A percentile compares a stretch with the other conserved stretches of the same genome.
These are phyloP conservation scores for Xylariaceae sp. DNA, from an alignment of 2,329 filamentous ascomycete genomes.

Conservation along the genomic window DNA sequence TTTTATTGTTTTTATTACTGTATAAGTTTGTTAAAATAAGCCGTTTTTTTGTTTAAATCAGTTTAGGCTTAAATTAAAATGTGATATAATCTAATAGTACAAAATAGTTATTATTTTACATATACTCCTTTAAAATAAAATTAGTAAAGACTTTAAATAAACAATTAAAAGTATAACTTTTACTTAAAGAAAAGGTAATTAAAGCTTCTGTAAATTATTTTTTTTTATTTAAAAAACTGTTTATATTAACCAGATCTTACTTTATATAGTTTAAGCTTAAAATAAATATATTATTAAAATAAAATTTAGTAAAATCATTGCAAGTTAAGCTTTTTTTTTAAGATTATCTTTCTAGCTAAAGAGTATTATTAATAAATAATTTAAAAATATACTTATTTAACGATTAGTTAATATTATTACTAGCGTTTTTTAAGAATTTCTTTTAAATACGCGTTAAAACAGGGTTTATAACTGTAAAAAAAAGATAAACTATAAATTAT, in stretches of 20 bases:
- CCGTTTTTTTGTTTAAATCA: neutral
- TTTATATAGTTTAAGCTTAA: neutral
- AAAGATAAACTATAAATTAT: neutral
- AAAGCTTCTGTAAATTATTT: neutral
- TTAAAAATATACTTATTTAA: neutral
- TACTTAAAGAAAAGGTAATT: neutral
- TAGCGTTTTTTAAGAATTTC: neutral
- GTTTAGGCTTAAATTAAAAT: neutral
- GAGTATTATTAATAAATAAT: no score
- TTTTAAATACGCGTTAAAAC: neutral
- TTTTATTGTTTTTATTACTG: neutral
- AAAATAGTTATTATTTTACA: neutral
- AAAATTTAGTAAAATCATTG: neutral
- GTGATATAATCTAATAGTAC: neutral
- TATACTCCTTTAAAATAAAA: no score
- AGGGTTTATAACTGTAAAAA: no score
- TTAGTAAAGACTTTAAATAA: neutral
- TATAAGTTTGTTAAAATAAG: neutral
- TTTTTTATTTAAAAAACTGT: neutral
- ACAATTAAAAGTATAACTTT: slow-evolving; percentile 1
- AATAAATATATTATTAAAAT: neutral
- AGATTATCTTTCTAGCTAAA: neutral
- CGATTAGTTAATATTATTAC: neutral
- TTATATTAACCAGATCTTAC: neutral
- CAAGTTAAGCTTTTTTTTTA: neutral